Percentiles rank a stretch among this genome's conserved stretches.
Conservation (phyloP, 345 rosid species). For the Arabidopsis thaliana region TAIR10.1 NC_003075.7:14852501-14853000, state of each 20-base stretch:
- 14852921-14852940: conserved; percentile 33
- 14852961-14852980: not conserved
- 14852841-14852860: conserved; percentile 4
- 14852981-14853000: not conserved
- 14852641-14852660: conserved; percentile 31
- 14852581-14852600: conserved; percentile 42
- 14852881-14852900: conserved; percentile 28
- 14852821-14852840: conserved; percentile 28
- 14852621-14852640: conserved; percentile 25
- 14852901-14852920: conserved; percentile 28
- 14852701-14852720: conserved; percentile 7
- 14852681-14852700: conserved; percentile 27
- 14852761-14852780: not conserved
- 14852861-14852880: conserved; percentile 10
- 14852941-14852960: not conserved
- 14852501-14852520: conserved; percentile 25
- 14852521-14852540: conserved; percentile 37
- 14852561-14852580: conserved; percentile 39
- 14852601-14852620: conserved; percentile 41
- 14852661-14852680: conserved; percentile 25
- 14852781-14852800: not conserved
- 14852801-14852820: not conserved
- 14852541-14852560: conserved; percentile 40
- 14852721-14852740: not conserved
- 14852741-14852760: not conserved